Conservation (phyloP, 192 early-diverging fungal species). For the Diversispora eburnea region DNA sequence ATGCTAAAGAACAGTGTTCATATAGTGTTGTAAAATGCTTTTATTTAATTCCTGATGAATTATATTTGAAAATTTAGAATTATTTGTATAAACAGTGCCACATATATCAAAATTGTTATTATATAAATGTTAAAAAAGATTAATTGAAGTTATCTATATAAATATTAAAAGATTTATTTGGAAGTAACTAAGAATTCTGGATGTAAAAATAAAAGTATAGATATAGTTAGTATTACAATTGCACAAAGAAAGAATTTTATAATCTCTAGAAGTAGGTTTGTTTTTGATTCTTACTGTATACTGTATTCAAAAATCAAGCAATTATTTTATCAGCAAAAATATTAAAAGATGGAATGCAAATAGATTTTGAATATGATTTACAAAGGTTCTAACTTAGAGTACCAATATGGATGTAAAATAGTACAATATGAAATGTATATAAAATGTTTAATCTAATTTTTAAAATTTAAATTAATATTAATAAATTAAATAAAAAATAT, state of each 20-base stretch:
- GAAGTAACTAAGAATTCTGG: conserved; percentile 12
- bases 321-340: conserved; percentile 36
- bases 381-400: conserved; percentile 31
- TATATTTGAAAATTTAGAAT: too few relatives aligned
- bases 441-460: conserved; percentile 21
- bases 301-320: conserved; percentile 32
- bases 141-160: conserved; percentile 36
- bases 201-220: not conserved
- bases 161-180: not conserved
- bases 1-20: too few relatives aligned
- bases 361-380: conserved; percentile 1
- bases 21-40: too few relatives aligned
- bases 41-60: too few relatives aligned
- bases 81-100: too few relatives aligned
- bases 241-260: conserved; percentile 37
- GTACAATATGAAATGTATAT: conserved; percentile 18
- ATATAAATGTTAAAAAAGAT: conserved; percentile 26
- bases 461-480: not conserved
- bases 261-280: conserved; percentile 30
- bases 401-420: not conserved
- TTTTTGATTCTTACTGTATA: conserved; percentile 31
- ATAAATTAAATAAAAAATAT: not conserved
- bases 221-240: conserved; percentile 29
- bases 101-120: conserved; percentile 24
- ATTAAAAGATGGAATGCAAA: conserved; percentile 25